Evolutionary conservation across 306 rosid species (phyloP), one percentile per base, ranked within the genome.

Genomic region (Dicorynia guianensis): DNA sequence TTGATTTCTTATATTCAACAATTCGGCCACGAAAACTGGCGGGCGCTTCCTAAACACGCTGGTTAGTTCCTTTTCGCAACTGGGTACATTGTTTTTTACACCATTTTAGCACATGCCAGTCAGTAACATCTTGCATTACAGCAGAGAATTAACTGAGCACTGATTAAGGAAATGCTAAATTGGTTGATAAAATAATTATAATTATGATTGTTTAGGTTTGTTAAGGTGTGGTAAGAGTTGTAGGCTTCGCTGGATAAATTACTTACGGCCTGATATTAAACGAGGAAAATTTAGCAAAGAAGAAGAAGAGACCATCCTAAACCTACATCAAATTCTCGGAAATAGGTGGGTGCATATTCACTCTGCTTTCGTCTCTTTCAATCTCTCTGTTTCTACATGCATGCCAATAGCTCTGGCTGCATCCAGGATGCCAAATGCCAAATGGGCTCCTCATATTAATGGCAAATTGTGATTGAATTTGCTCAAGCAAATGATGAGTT

Each of bases 221-320:
- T 68, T 89, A 43, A 87, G 99, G 85, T 95, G 99, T 74, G 99
- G 99, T 63, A 95, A 95, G 88, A 95, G 99, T 82, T 95, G 99
- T 75, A 86, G 99, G 74, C 97, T 95, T 62, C 91, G 99, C 4
- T 95, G 99, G 99, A 87, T 77, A 72, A 95, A 95, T 67, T 95
- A 95, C 75, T 66, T 95, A 72, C 68, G 92, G 18, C 99, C 99
- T 8, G 97, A 90, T 82, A 87, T 92, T 53, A 95, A 95, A 83
- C 81, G 99, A 77, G 99, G 99, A 11, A 92, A 95, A 75, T 95
- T 95, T 81, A 89, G 85, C 58, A 56, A 34, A 60, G 96, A 95
- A 80, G 99, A 95, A 78, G 93, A 95, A 81, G 89, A 95, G 5
- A 79, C 77, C 18, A 87, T 95, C 74, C 69, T 95, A 59, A 54